Base-by-base conservation (phyloP, 2,329 filamentous ascomycete species). In the Diaporthe longicolla region DNA sequence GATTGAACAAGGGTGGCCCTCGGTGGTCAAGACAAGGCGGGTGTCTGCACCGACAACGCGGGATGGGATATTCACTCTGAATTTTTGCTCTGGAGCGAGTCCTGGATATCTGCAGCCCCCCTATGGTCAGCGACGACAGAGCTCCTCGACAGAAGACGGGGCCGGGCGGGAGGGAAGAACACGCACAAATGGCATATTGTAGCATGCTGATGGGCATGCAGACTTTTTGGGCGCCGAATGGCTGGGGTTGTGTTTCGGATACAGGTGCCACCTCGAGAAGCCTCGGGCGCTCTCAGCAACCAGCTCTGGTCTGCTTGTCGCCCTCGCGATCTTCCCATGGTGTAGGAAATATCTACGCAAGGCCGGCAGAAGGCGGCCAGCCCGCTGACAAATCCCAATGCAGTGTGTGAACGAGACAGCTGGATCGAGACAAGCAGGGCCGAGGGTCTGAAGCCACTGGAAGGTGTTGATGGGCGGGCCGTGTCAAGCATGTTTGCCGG, bases 31-130 rank as follows among this genome's bases (percentile, higher is more conserved):
- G 61, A 66, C 61, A 66, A 19, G 61, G 45, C 29, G 61, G 61
- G 61, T 50, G 43, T 66, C 61, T 50, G 61, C 61, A 66, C 61
- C 61, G 61, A 66, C 43, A 50, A n/a, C 19, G 45, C 29, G 61
- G 61, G 61, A 66, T 32, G 61, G 61, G 61, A 66, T 32, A 32
- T 32, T 32, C 5, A 32, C 29, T 37, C 2, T 8, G 35, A 37
- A 10, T 10, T 37, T 37, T 1, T 37, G 35, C 35, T 11, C 35
- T 11, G 24, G 19, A 15, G 17, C 58, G 40, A 48, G 58, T 19
- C 17, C 21, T 21, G 29, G 43, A 66, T 66, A 5, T 24, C 17
- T 10, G 37, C 61, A 66, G 61, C 61, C 61, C 61, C 61, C 45
- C 17, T 7, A 11, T 10, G 26, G 8, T 17, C 61, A 32, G 24